These are phyloP conservation scores for Aspergillus sp. DNA, from an alignment of 2,329 filamentous ascomycete genomes.

Conservation along the genomic window DNA sequence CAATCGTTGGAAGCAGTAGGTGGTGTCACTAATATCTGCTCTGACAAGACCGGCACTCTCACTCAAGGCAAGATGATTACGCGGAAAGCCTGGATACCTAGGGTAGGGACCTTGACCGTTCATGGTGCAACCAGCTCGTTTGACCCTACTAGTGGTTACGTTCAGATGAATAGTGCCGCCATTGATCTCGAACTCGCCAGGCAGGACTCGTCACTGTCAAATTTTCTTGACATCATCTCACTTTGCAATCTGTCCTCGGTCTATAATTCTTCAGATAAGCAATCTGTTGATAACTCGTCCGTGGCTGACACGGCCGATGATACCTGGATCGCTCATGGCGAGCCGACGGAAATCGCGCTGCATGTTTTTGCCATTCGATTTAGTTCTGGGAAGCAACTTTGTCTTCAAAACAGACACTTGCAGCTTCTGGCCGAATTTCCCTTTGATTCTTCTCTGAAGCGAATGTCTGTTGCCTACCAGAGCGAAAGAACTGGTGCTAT, in stretches of 20 bases:
- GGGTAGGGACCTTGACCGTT: slow-evolving; percentile 44
- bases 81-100: slow-evolving; percentile 48
- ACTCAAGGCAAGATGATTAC: slow-evolving; percentile 53
- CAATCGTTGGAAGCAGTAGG: slow-evolving; percentile 48
- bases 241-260: slow-evolving; percentile 47
- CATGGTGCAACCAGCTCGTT: slow-evolving; percentile 45
- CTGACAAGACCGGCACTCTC: slow-evolving; percentile 49
- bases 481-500: slow-evolving; percentile 17
- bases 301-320: slow-evolving; percentile 12
- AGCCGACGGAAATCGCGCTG: slow-evolving; percentile 58
- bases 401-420: slow-evolving; percentile 24
- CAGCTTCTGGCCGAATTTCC: slow-evolving; percentile 47
- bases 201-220: slow-evolving; percentile 33
- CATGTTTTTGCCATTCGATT: slow-evolving; percentile 58
- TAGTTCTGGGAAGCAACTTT: slow-evolving; percentile 37
- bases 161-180: slow-evolving; percentile 30
- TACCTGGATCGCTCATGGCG: slow-evolving; percentile 50
- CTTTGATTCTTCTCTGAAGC: slow-evolving; percentile 56
- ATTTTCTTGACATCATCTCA: slow-evolving; percentile 45
- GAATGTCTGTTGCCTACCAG: slow-evolving; percentile 55
- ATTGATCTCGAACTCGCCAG: slow-evolving; percentile 18
- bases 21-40: slow-evolving; percentile 50
- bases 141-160: slow-evolving; percentile 44
- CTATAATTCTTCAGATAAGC: too few species aligned
- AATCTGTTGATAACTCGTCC: too few species aligned